A percentile compares a stretch with the other conserved stretches of the same genome.
Conservation (phyloP, 2,329 filamentous ascomycete species). For the Alternaria sp. region DNA sequence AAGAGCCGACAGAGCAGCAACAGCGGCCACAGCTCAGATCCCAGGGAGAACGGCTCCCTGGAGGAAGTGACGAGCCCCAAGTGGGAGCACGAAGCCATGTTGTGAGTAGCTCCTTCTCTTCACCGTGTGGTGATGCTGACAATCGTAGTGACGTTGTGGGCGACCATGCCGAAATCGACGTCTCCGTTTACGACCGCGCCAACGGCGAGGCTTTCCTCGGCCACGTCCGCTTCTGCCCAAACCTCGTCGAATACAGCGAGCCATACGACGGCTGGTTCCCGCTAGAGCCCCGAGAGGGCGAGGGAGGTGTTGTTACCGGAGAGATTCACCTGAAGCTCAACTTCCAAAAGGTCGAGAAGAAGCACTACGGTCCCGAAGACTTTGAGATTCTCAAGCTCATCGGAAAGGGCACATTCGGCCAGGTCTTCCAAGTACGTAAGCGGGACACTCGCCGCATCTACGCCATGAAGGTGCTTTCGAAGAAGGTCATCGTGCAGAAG, state of each 20-base stretch:
- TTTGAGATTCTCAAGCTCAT: slow-evolving; percentile 97
- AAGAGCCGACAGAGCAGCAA: slow-evolving; percentile 95
- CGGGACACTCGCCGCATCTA: slow-evolving; percentile 96
- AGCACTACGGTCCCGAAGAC: slow-evolving; percentile 90
- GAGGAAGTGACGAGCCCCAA: slow-evolving; percentile 80
- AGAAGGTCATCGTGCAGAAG: slow-evolving; percentile 99
- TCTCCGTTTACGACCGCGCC: slow-evolving; percentile 89
- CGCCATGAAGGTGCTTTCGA: slow-evolving; percentile 98
- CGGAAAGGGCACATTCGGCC: slow-evolving; percentile 96
- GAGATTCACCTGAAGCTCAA: slow-evolving; percentile 87
- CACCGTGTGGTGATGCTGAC: slow-evolving; percentile 26
- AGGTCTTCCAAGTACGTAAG: slow-evolving; percentile 98
- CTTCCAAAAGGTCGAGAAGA: slow-evolving; percentile 84
- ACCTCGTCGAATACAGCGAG: slow-evolving; percentile 70
- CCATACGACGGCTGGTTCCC: slow-evolving; percentile 85
- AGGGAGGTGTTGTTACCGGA: slow-evolving; percentile 77
- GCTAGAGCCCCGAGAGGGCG: slow-evolving; percentile 78
- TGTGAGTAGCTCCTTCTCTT: slow-evolving; percentile 66
- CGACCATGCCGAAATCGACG: slow-evolving; percentile 85
- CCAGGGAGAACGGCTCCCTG: slow-evolving; percentile 60
- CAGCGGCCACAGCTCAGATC: slow-evolving; percentile 74
- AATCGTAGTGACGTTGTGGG: slow-evolving; percentile 83
- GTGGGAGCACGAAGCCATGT: slow-evolving; percentile 94
- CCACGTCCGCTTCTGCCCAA: slow-evolving; percentile 81
- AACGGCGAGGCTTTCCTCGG: slow-evolving; percentile 90